These are phyloP conservation scores for Mycena metata DNA, from an alignment of 768 basidiomycete genomes.

Conservation along the genomic window DNA sequence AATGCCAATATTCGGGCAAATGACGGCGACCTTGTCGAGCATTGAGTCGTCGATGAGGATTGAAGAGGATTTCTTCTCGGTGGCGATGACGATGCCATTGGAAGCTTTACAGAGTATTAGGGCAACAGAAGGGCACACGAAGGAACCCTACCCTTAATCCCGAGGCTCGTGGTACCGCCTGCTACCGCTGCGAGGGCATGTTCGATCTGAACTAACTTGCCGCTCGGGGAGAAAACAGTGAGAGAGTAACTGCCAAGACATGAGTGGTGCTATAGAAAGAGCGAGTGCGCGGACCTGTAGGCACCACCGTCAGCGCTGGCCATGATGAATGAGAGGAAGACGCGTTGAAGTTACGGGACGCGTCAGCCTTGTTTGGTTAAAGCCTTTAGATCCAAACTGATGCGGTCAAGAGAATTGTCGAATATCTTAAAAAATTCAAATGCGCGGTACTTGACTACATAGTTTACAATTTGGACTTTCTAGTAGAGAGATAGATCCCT, in stretches of 20 bases:
- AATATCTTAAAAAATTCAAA: too few species aligned
- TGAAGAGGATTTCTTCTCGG: conserved; percentile 99
- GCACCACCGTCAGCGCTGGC: conserved; percentile 87
- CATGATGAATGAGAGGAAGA: conserved; percentile 59
- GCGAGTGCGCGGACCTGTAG: conserved; percentile 66
- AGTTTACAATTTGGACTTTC: too few species aligned
- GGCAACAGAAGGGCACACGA: conserved; percentile 26
- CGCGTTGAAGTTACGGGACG: conserved; percentile 38
- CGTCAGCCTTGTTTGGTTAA: conserved; percentile 20
- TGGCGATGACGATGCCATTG: conserved; percentile 99
- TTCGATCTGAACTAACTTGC: conserved; percentile 99
- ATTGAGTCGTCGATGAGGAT: conserved; percentile 98
- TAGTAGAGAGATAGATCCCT: too few species aligned
- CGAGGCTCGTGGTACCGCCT: conserved; percentile 95
- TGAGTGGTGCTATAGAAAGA: conserved; percentile 31
- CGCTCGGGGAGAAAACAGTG: conserved; percentile 99
- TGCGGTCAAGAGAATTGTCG: neutral
- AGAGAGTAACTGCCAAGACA: conserved; percentile 86
- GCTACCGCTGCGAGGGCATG: conserved; percentile 98
- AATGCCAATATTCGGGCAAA: conserved; percentile 99
- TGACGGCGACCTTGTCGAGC: conserved; percentile 96
- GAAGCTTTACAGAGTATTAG: conserved; percentile 72
- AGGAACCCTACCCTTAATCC: conserved; percentile 88
- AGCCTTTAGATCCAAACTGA: conserved; percentile 6
- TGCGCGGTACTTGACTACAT: too few species aligned